These are phyloP conservation scores for Puccinia novopanici DNA, from an alignment of 1,284 basidiomycete species.

Conservation along the genomic window DNA sequence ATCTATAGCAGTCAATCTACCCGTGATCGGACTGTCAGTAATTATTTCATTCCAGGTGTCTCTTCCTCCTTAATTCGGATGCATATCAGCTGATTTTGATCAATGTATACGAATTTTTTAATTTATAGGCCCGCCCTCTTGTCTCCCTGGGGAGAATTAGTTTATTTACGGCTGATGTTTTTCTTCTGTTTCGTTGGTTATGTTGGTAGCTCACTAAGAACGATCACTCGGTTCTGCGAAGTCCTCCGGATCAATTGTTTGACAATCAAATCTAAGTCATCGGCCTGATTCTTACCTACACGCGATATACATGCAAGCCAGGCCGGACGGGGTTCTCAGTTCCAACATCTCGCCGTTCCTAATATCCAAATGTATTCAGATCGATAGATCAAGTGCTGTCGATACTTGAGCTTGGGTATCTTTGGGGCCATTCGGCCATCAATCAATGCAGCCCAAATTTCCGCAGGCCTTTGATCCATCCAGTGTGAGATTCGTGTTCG, in stretches of 20 bases:
- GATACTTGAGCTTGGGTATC: too few species aligned
- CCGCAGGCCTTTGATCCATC: too few species aligned
- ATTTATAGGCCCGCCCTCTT: conserved; percentile 35
- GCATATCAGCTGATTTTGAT: neutral
- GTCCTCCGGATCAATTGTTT: conserved; percentile 44
- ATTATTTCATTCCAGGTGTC: neutral
- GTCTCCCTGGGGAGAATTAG: conserved; percentile 42
- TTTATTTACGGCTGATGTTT: conserved; percentile 39
- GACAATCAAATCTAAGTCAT: conserved; percentile 21
- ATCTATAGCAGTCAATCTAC: conserved; percentile 39
- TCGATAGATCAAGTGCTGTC: too few species aligned
- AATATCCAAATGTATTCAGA: too few species aligned
- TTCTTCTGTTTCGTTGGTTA: conserved; percentile 36
- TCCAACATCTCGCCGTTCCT: neutral
- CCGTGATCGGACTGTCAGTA: conserved; percentile 38
- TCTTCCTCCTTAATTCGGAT: neutral
- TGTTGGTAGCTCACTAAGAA: conserved; percentile 28
- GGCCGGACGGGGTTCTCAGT: neutral
- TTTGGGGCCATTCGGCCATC: too few species aligned
- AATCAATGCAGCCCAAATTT: too few species aligned
- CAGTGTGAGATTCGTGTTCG: too few species aligned
- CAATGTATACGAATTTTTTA: neutral
- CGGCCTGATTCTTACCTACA: neutral
- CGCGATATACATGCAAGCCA: neutral
- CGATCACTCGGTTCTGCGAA: conserved; percentile 42